Base-by-base conservation (phyloP, 768 basidiomycete genomes). In the Dentipellis fragilis region DNA sequence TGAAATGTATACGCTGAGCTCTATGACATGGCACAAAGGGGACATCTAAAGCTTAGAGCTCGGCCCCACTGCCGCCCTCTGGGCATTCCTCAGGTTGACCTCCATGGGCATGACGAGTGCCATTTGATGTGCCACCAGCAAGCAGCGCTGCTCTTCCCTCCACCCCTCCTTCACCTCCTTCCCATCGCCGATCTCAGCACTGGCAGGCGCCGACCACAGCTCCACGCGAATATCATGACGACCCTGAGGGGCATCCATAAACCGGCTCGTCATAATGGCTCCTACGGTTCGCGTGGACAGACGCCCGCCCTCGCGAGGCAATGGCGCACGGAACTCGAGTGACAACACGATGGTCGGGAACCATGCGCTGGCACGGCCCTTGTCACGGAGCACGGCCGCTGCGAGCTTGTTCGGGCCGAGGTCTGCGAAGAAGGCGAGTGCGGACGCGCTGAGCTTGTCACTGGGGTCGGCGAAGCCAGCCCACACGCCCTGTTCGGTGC, bases 71-170 rank as follows among this genome's bases (percentile, higher is more conserved):
- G 29, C 29, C 29, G 29, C 3, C 29, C 29, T 29, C 29, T 29
- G 29, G 4, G 42, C 17, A 17, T 45, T 11, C 42, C 42, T 45
- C 6, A 17, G 10, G n/a, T 70, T 73, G 38, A 72, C 37, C 29
- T 64, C 64, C n/a, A 59, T 40, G 10, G 70, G 65, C 1, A 84
- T 58, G 7, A 71, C 67, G 59, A 83, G 65, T 1, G 77, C 75
- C 80, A 85, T 80, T 65, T 86, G 84, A 10, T 77, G 81, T 10
- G 80, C 75, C 21, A 77, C 72, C 14, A 78, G 82, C 29, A 87
- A 68, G 60, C 85, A 87, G 17, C 79, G 69, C 61, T 85, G 83
- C 51, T 76, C 66, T 47, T 81, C 81, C 59, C 80, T 75, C 85
- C 84, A 87, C 10, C 75, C 46, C 11, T 36, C 52, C 4, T 23